Conservation (phyloP, 139 green algal genomes). For the Limnomonas spitsbergensis region DNA sequence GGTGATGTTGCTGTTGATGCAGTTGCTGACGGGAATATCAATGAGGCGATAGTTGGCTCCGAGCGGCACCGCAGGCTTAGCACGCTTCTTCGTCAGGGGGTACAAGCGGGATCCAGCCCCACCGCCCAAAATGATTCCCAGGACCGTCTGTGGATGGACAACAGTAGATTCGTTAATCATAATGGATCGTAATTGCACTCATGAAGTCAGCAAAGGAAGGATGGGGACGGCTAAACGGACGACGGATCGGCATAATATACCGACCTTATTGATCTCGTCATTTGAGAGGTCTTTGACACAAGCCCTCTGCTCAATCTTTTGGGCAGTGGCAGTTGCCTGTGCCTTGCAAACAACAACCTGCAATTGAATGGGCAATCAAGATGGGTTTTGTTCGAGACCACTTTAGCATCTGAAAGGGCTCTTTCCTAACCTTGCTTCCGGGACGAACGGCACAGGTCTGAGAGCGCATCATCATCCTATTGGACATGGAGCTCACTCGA, state of each 20-base stretch:
- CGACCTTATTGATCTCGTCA: constrained; percentile 16
- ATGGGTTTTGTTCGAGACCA: no score
- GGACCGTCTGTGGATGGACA: constrained; percentile 74
- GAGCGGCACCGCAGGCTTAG: constrained; percentile 97
- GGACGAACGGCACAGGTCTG: no score
- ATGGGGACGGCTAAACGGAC: not conserved
- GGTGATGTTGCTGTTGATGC: constrained; percentile 97
- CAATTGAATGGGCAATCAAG: no score
- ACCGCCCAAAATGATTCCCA: constrained; percentile 95
- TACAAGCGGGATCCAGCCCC: constrained; percentile 94
- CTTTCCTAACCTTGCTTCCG: no score
- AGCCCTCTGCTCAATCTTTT: not conserved
- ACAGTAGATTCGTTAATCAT: not conserved
- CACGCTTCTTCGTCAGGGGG: constrained; percentile 96
- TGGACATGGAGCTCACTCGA: no score
- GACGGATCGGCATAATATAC: not conserved
- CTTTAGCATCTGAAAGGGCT: no score
- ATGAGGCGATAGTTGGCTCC: constrained; percentile 99
- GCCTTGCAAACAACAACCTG: not conserved
- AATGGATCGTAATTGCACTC: not conserved
- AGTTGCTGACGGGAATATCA: constrained; percentile 99
- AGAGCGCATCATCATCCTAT: no score
- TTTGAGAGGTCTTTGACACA: not conserved
- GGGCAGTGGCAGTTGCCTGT: not conserved
- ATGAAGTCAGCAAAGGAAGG: not conserved